phyloP scores from a whole-genome alignment of 1,139 yeast genomes.

The Sugiyamaella pinicola region DNA sequence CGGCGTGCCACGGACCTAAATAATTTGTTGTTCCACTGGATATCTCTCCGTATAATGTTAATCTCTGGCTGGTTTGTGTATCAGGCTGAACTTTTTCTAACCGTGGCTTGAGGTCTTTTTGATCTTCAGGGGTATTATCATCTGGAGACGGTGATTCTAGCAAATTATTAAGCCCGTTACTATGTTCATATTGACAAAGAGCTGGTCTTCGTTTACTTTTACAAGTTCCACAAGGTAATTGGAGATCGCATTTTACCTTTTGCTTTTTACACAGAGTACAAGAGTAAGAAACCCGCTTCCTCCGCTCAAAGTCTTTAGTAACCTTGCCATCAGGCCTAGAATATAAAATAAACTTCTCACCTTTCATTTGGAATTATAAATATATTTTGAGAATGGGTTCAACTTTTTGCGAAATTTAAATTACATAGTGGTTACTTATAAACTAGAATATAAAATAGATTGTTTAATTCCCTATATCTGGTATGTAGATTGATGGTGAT shows the following conservation, averaged over 20 bases:
- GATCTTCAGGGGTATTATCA: neutral
- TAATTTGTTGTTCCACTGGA: slow-evolving; percentile 23
- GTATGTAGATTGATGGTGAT: neutral
- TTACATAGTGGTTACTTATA: slow-evolving; percentile 2
- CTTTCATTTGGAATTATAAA: slow-evolving; percentile 3
- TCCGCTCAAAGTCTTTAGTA: slow-evolving; percentile 24
- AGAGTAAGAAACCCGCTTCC: slow-evolving; percentile 20
- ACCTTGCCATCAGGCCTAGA: slow-evolving; percentile 24
- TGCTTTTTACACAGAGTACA: slow-evolving; percentile 22
- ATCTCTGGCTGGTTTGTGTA: slow-evolving; percentile 1
- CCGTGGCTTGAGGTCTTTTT: neutral
- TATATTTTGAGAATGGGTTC: neutral
- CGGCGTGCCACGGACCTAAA: slow-evolving; percentile 26
- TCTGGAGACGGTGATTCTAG: slow-evolving; percentile 5
- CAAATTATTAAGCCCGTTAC: slow-evolving; percentile 2
- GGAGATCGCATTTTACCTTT: slow-evolving; percentile 23
- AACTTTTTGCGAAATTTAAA: neutral
- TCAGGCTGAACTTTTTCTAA: slow-evolving; percentile 1
- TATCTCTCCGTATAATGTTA: slow-evolving; percentile 13
- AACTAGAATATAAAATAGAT: neutral
- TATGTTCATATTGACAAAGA: slow-evolving; percentile 19
- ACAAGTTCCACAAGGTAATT: slow-evolving; percentile 24
- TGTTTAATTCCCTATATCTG: neutral
- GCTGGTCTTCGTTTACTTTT: slow-evolving; percentile 14
- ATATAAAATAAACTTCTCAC: slow-evolving; percentile 22